Evolutionary conservation across 306 rosid species (phyloP).

Genomic region (Cicer bijugum): DNA sequence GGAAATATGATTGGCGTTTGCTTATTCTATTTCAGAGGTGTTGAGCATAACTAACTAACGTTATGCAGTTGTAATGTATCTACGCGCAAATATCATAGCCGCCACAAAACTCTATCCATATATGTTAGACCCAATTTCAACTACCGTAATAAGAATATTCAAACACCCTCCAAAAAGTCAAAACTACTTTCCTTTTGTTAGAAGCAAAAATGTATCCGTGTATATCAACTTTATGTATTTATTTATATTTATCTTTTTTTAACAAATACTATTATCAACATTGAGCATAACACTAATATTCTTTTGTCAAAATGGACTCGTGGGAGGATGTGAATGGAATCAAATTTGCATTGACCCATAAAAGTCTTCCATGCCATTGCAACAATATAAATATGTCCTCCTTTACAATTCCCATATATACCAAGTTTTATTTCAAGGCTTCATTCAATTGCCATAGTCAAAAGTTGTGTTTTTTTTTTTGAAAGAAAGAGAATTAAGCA

Average conservation of each 20-base stretch:
- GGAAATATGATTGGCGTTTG: too few species aligned
- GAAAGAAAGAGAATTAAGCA: conserved; percentile 17
- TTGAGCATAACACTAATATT: not conserved
- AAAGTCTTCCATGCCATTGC: not conserved
- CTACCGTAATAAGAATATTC: not conserved
- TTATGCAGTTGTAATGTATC: not conserved
- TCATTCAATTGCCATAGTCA: conserved; percentile 13
- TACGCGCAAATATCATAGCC: conserved; percentile 39
- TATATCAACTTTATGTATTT: not conserved
- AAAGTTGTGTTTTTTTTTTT: conserved; percentile 15
- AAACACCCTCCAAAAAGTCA: conserved; percentile 36
- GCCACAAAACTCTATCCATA: conserved; percentile 25
- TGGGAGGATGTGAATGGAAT: conserved; percentile 40
- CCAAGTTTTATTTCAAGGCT: conserved; percentile 2
- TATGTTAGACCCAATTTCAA: not conserved
- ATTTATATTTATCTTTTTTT: too few species aligned
- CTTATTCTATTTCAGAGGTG: not conserved
- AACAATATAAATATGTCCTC: conserved; percentile 39
- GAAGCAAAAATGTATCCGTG: conserved; percentile 25
- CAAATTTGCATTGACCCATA: conserved; percentile 15
- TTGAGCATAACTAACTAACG: not conserved
- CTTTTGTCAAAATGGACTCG: not conserved
- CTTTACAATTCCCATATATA: not conserved
- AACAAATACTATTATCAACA: not conserved
- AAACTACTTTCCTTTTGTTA: not conserved